Conservation (phyloP, 2,329 filamentous ascomycete species). For the Venturia nashicola region DNA sequence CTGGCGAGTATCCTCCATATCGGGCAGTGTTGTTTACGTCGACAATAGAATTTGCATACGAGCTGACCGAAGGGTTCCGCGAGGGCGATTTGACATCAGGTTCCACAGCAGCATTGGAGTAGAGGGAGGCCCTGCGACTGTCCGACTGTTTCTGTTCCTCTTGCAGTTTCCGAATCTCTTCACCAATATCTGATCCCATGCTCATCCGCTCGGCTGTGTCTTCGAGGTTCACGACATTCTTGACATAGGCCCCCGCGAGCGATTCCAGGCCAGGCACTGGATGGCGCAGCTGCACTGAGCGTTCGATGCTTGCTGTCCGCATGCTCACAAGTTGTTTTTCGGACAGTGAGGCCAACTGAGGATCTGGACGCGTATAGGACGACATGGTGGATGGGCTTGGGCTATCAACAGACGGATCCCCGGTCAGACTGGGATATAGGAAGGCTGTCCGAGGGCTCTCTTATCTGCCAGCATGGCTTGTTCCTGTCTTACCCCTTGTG, state of each 20-base stretch:
- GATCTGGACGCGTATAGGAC: neutral
- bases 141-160: slow-evolving; percentile 47
- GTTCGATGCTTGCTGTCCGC: slow-evolving; percentile 12
- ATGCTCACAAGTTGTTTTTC: slow-evolving; percentile 8
- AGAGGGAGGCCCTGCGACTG: slow-evolving; percentile 4
- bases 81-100: slow-evolving; percentile 18
- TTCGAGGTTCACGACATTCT: slow-evolving; percentile 63
- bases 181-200: slow-evolving; percentile 59
- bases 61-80: slow-evolving; percentile 29
- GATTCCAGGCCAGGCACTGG: slow-evolving; percentile 51
- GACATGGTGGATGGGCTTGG: neutral
- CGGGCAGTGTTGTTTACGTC: slow-evolving; percentile 56
- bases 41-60: slow-evolving; percentile 48
- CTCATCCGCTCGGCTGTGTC: slow-evolving; percentile 64
- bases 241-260: slow-evolving; percentile 48
- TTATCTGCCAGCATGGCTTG: no score
- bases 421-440: neutral
- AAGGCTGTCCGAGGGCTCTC: neutral
- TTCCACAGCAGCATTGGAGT: slow-evolving; percentile 27
- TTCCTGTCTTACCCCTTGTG: neutral
- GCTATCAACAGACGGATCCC: neutral
- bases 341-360: neutral
- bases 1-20: slow-evolving; percentile 56
- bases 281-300: slow-evolving; percentile 32
- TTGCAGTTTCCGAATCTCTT: slow-evolving; percentile 64